phyloP scores from a whole-genome alignment of 257 asterid genomes.

The Solanum chiquidenum region DNA sequence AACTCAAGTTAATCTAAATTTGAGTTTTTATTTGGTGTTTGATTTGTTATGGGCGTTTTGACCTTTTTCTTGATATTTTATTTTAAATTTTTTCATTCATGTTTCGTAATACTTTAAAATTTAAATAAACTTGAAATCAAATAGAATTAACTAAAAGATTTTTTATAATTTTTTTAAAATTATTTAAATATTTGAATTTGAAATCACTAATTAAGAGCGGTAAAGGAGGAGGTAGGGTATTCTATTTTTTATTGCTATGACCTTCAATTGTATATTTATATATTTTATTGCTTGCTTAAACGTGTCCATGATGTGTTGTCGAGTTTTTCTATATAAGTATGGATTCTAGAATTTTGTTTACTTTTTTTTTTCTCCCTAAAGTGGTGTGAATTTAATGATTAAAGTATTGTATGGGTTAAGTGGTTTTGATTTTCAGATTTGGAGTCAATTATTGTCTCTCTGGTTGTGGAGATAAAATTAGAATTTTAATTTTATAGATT shows the following conservation, averaged over 20 bases:
- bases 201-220: neutral
- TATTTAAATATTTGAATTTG: neutral
- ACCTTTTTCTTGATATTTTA: no score
- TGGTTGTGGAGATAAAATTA: no score
- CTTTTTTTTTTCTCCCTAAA: neutral
- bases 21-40: no score
- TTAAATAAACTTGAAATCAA: no score
- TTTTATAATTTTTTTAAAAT: accelerated
- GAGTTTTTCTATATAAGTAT: neutral
- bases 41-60: no score
- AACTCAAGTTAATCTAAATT: no score
- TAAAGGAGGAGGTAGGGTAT: no score
- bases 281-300: neutral
- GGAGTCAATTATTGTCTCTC: neutral
- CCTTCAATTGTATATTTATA: neutral
- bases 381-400: neutral
- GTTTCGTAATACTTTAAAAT: no score
- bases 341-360: neutral
- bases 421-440: neutral
- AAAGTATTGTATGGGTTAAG: neutral
- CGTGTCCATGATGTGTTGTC: neutral
- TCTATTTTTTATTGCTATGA: neutral
- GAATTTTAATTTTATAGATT: no score
- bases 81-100: no score
- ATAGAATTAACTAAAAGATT: no score